These are phyloP conservation scores for Biscogniauxia sp. DNA, from an alignment of 2,329 filamentous ascomycete genomes.

Conservation along the genomic window DNA sequence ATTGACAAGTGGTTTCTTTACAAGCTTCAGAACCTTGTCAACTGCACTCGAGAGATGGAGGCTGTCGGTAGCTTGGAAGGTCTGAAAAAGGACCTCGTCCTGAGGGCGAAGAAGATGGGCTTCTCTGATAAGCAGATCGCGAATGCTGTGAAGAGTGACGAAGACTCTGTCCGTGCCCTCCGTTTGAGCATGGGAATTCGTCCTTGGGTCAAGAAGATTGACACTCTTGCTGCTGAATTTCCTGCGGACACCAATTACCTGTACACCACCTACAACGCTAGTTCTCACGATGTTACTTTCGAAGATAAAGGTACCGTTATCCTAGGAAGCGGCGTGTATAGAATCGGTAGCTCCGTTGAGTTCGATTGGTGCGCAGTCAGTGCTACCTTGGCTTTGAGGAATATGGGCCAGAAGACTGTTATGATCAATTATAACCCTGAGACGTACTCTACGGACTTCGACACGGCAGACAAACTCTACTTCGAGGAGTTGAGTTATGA, in stretches of 20 bases:
- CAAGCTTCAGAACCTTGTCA: constrained; percentile 96
- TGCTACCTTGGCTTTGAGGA: constrained; percentile 75
- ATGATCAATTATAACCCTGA: constrained; percentile 96
- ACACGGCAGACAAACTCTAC: constrained; percentile 87
- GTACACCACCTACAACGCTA: constrained; percentile 97
- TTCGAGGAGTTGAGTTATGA: constrained; percentile 97
- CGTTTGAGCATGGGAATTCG: constrained; percentile 84
- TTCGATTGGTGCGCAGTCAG: constrained; percentile 99
- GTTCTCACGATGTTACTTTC: constrained; percentile 88
- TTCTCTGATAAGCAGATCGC: constrained; percentile 98
- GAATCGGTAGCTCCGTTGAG: constrained; percentile 95
- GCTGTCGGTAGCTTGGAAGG: constrained; percentile 77
- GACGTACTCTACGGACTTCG: constrained; percentile 80
- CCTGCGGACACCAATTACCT: constrained; percentile 93
- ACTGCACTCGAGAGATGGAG: constrained; percentile 84
- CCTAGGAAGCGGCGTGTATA: constrained; percentile 92
- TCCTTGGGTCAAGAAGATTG: constrained; percentile 98
- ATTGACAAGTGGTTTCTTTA: constrained; percentile 99
- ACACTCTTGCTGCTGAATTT: constrained; percentile 95
- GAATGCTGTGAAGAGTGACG: constrained; percentile 75
- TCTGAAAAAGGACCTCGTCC: constrained; percentile 82
- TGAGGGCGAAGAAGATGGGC: constrained; percentile 94
- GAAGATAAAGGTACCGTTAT: constrained; percentile 89
- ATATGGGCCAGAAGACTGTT: constrained; percentile 93
- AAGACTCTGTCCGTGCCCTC: constrained; percentile 84